Evolutionary conservation across 2,329 filamentous ascomycete genomes (phyloP).

Genomic region (Diaporthe aspalathi): DNA sequence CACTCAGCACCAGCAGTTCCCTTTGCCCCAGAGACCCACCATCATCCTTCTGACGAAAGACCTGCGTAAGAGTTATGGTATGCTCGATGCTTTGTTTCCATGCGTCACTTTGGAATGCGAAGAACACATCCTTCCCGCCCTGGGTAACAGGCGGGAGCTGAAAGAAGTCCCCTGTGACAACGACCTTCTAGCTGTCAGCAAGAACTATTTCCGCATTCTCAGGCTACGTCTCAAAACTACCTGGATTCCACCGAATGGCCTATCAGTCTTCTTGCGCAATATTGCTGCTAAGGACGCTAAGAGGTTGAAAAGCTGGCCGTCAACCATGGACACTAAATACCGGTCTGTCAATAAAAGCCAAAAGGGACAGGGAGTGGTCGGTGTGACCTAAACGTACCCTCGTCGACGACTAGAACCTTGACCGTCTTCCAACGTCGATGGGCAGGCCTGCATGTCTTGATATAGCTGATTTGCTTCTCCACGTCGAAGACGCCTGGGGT

Average conservation of each 20-base stretch:
- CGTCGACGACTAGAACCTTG: conserved; percentile 78
- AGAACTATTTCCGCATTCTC: accelerated
- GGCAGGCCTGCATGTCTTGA: conserved; percentile 76
- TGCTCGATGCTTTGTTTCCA: conserved; percentile 81
- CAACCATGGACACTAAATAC: conserved; percentile 76
- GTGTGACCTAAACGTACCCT: conserved; percentile 47
- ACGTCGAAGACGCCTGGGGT: conserved; percentile 79
- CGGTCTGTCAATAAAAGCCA: not conserved
- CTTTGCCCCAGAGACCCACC: not conserved
- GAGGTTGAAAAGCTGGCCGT: conserved; percentile 82
- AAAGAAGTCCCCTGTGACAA: conserved; percentile 83
- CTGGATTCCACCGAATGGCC: conserved; percentile 78
- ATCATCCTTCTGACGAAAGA: conserved; percentile 78
- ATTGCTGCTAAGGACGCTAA: conserved; percentile 74
- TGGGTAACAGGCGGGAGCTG: conserved; percentile 82
- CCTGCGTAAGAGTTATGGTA: conserved; percentile 78
- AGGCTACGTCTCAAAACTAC: not conserved
- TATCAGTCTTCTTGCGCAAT: conserved; percentile 73
- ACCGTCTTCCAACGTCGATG: conserved; percentile 77
- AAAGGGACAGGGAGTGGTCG: not conserved
- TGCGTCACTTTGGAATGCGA: conserved; percentile 77
- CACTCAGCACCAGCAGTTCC: too few relatives aligned
- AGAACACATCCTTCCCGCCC: conserved; percentile 67
- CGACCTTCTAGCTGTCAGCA: conserved; percentile 58
- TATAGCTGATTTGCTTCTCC: conserved; percentile 76